Conservation (phyloP, 2,329 filamentous ascomycete genomes). For the Zymoseptoria brevis region DNA sequence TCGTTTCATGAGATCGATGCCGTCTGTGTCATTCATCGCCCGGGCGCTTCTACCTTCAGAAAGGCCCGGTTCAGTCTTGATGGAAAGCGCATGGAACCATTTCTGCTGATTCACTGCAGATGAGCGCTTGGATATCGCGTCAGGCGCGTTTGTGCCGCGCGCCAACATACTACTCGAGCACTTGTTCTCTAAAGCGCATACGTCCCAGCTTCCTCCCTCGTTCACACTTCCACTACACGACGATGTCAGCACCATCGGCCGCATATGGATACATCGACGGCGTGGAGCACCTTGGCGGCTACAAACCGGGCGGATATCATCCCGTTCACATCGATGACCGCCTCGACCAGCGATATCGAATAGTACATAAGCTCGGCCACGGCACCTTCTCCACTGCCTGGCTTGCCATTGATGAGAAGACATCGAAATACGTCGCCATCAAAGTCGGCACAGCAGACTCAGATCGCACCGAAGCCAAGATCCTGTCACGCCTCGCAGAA, state of each 20-base stretch:
- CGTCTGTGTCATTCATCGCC: too few species aligned
- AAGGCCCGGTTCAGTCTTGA: too few species aligned
- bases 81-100: too few species aligned
- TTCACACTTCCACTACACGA: background rate
- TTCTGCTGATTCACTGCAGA: background rate
- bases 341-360: slow-evolving; percentile 24
- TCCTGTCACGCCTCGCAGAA: background rate
- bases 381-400: slow-evolving; percentile 31
- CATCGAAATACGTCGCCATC: background rate
- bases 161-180: background rate
- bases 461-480: background rate
- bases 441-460: background rate
- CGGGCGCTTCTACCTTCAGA: too few species aligned
- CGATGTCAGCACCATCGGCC: background rate
- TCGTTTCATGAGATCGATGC: too few species aligned
- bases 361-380: slow-evolving; percentile 31
- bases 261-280: background rate
- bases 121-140: background rate
- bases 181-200: background rate
- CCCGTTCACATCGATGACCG: slow-evolving; percentile 21
- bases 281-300: background rate
- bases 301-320: slow-evolving; percentile 25
- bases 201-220: background rate
- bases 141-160: background rate
- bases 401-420: slow-evolving; percentile 17